phyloP scores from a whole-genome alignment of 2,329 filamentous ascomycete genomes.

The Ceratocystis alfenasii region DNA sequence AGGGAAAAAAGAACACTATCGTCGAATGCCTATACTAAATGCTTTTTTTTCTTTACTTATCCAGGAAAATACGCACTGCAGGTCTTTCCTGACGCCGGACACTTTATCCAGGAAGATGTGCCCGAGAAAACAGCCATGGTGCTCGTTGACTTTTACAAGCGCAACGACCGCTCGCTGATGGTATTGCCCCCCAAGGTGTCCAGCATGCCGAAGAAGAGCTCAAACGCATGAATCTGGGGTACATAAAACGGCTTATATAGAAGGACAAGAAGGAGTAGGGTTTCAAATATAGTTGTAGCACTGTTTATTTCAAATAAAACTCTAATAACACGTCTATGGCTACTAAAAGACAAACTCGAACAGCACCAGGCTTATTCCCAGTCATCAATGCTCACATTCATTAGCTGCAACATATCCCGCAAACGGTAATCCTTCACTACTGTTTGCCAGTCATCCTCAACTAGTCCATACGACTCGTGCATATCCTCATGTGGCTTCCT shows the following conservation, averaged over 20 bases:
- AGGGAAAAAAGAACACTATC: not conserved
- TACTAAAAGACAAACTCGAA: not conserved
- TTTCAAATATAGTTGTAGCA: not conserved
- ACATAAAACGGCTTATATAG: not conserved
- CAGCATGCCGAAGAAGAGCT: constrained; percentile 51
- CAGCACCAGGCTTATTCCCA: constrained; percentile 14
- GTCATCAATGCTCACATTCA: constrained; percentile 27
- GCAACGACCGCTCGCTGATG: constrained; percentile 75
- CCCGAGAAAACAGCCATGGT: constrained; percentile 79
- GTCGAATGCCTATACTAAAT: not conserved
- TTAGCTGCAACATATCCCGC: constrained; percentile 48
- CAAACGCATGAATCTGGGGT: not conserved
- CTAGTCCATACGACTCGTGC: constrained; percentile 48
- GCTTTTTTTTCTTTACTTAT: not conserved
- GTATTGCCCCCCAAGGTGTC: constrained; percentile 88
- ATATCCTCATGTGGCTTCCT: constrained; percentile 47
- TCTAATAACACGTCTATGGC: not conserved
- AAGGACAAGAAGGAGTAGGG: not conserved
- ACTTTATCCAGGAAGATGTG: constrained; percentile 93
- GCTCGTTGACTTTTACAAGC: constrained; percentile 78
- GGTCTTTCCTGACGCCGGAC: constrained; percentile 86
- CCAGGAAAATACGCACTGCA: constrained; percentile 85
- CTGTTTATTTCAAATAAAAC: not conserved
- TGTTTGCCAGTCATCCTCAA: constrained; percentile 53
- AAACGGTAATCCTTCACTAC: constrained; percentile 50